Evolutionary conservation across 2,329 filamentous ascomycete species (phyloP).

Genomic region (Aspergillus sp.): DNA sequence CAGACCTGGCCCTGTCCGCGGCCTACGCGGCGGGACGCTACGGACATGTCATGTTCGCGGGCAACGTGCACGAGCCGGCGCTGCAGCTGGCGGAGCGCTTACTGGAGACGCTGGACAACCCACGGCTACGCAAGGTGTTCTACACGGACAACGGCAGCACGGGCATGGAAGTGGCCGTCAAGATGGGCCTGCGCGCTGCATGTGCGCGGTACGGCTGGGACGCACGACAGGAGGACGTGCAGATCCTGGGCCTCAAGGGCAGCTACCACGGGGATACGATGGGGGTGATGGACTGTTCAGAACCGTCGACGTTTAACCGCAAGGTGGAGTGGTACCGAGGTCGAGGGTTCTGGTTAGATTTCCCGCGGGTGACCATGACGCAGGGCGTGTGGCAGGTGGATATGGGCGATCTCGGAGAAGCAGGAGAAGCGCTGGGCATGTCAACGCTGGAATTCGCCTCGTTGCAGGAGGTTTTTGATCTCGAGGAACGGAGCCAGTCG

Average conservation of each 20-base stretch:
- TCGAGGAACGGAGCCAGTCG: conserved; percentile 42
- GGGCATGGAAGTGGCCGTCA: conserved; percentile 72
- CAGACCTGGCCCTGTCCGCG: conserved; percentile 61
- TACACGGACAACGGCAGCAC: conserved; percentile 81
- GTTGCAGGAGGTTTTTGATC: conserved; percentile 53
- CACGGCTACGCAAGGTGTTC: conserved; percentile 62
- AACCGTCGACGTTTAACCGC: conserved; percentile 69
- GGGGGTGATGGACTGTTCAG: conserved; percentile 76
- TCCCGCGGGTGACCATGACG: conserved; percentile 60
- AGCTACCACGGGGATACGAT: conserved; percentile 86
- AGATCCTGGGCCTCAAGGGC: conserved; percentile 66
- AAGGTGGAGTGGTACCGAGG: conserved; percentile 82
- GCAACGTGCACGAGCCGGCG: conserved; percentile 70
- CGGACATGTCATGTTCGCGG: conserved; percentile 82
- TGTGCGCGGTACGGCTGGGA: conserved; percentile 60
- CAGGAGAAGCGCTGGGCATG: conserved; percentile 41
- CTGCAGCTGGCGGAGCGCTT: conserved; percentile 59
- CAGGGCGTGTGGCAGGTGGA: conserved; percentile 59
- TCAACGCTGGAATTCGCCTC: conserved; percentile 38
- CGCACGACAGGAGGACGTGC: conserved; percentile 48
- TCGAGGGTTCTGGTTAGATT: conserved; percentile 73
- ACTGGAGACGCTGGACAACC: conserved; percentile 52
- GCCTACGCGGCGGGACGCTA: conserved; percentile 76
- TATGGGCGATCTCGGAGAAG: conserved; percentile 36
- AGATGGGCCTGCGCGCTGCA: conserved; percentile 70